Evolutionary conservation across 1,284 basidiomycete species (phyloP).

Genomic region (Cutaneotrichosporon cutaneum): DNA sequence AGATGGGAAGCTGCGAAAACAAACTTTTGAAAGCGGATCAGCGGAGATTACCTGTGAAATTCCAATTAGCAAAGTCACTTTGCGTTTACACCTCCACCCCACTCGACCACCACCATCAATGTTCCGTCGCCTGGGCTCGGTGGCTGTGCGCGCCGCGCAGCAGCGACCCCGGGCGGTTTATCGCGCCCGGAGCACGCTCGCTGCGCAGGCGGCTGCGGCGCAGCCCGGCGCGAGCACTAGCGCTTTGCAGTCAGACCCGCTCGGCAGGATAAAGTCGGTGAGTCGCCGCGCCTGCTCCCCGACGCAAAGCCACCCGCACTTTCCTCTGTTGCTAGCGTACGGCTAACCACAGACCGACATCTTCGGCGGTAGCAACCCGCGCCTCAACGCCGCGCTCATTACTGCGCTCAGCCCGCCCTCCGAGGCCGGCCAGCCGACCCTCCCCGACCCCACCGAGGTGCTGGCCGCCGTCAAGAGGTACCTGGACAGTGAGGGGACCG

Average conservation of each 20-base stretch:
- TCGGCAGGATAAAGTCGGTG: background rate
- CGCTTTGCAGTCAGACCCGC: background rate
- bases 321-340: too few species aligned
- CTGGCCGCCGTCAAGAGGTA: slow-evolving; percentile 10
- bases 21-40: too few species aligned
- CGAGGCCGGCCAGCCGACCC: background rate
- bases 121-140: slow-evolving; percentile 8
- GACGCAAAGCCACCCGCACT: too few species aligned
- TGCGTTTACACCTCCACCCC: background rate
- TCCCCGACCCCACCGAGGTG: background rate
- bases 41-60: background rate
- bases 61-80: background rate
- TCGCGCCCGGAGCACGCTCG: background rate
- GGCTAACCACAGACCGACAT: slow-evolving; percentile 13
- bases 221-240: background rate
- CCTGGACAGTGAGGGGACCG: background rate
- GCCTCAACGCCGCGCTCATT: slow-evolving; percentile 16
- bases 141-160: background rate
- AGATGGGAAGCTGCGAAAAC: background rate
- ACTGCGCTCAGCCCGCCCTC: slow-evolving; percentile 15
- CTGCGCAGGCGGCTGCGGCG: background rate
- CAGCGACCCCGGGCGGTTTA: background rate
- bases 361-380: slow-evolving; percentile 11
- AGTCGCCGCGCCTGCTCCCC: background rate
- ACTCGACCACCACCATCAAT: background rate